Evolutionary conservation across 495 filamentous ascomycete species (phyloP), one percentile per base, ranked within the genome.

Genomic region (Parathielavia hyrcaniae): DNA sequence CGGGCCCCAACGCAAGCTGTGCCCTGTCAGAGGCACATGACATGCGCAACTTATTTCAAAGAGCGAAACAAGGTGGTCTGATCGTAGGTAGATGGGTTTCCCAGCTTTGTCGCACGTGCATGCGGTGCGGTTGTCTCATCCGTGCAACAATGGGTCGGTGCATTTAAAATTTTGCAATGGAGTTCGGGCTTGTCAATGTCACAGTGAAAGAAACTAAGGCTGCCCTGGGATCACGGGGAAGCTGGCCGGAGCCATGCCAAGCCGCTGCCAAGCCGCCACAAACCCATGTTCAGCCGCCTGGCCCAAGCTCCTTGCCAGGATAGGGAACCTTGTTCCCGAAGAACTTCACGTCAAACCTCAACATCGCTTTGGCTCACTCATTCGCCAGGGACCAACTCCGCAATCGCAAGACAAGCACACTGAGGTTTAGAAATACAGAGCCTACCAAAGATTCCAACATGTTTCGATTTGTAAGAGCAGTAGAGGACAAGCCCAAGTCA

Each of bases 381-480:
- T 38, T 36, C 23, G 49, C 20, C 23, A 53, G 14, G 30, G 34
- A 47, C 12, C 14, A 13, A 17, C 47, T 5, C 5, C 19, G 16
- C 8, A 38, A 1, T 32, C 11, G 1, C n/a, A 3, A 46, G 16
- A 14, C 12, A 22, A 30, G 11, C 45, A 32, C 22, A n/a, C 7
- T n/a, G 10, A 7, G 7, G 1, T 13, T 22, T 12, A 7, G 2
- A 35, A 36, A n/a, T 17, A 32, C 35, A 11, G 1, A 11, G 17
- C 5, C 23, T n/a, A n/a, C n/a, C n/a, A n/a, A n/a, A 44, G 40
- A 34, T 41, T 12, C 14, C 54, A 64, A 61, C 1, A 66, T 68
- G 66, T 65, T 68, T 32, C 57, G 65, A 20, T 68, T 68, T 36
- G 66, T 68, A 55, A 48, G 66, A 44, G 43, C 34, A 17, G 6